Evolutionary conservation across 306 rosid genomes (phyloP), one percentile per base, ranked within the genome.

Genomic region (Cucumis melo): DNA sequence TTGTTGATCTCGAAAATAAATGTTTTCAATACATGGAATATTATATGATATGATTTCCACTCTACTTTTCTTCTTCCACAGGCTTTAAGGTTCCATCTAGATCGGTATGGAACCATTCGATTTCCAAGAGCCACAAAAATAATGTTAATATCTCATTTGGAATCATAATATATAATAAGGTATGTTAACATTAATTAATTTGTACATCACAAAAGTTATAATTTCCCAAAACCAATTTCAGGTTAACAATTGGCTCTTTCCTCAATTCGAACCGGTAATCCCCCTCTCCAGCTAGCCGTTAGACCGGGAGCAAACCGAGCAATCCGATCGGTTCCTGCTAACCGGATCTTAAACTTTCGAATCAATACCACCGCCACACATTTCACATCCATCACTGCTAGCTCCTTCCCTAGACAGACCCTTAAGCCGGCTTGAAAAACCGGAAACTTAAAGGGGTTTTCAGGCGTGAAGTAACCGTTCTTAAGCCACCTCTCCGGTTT

Each of bases 401-500:
- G 54, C 36, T 94, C 97, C 76, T 82, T 92, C 3, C 99, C 99
- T 85, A 94, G 86, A 82, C 99, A 94, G 39, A 94, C 88, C 78
- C 99, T 83, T 7, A 24, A 56, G 11, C 99, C 99, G 0, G 87
- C 99, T 38, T 94, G 99, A 66, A 94, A 94, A 48, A 92, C 95
- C 0, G 99, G 95, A 73, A 84, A 94, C 79, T 90, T 90, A 32
- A 74, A 94, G 0, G 92, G 87, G 34, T 86, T 80, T 32, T 80
- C 81, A 0, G 86, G 89, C 0, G 79, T 48, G 57, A 89, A 94
- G 13, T 81, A 67, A 0, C 91, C 96, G 0, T 81, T 80, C 0
- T 67, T 77, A 74, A 94, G 39, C 99, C 99, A 94, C 78, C 99
- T 85, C 3, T 87, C 86, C 0, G 99, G 99, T 41, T 82, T 87